A percentile compares a stretch with the other conserved stretches of the same genome.
Evolutionary conservation across 768 basidiomycete genomes (phyloP).

Genomic region (Favolaschia claudopus): DNA sequence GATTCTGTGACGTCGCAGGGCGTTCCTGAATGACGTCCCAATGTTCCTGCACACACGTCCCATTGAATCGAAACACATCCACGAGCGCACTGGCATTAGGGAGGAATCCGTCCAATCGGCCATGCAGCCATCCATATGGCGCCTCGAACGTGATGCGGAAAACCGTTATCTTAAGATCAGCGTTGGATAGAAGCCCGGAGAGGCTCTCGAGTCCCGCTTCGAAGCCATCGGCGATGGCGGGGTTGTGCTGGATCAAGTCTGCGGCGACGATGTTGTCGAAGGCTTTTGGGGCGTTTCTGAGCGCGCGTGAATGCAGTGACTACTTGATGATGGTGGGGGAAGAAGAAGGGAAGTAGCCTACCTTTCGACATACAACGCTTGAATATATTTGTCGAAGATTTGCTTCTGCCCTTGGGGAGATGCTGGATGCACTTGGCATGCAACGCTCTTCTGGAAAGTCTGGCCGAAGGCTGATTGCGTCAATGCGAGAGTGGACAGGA

Average conservation of each 20-base stretch:
- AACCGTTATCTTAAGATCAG: conserved; percentile 4
- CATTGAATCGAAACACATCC: conserved; percentile 16
- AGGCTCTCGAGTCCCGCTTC: conserved; percentile 2
- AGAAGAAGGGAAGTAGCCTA: no score
- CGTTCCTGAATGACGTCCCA: conserved; percentile 15
- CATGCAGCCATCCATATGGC: conserved; percentile 11
- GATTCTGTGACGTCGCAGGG: conserved; percentile 10
- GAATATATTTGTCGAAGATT: no score
- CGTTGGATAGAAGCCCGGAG: conserved; percentile 4
- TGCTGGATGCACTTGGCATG: no score
- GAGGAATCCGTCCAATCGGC: conserved; percentile 7
- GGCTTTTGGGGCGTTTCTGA: no score
- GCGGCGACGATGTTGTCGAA: conserved; percentile 5
- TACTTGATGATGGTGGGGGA: no score
- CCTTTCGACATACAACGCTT: no score
- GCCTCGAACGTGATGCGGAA: conserved; percentile 7
- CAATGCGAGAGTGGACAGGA: no score
- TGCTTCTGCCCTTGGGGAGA: no score
- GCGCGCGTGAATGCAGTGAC: no score
- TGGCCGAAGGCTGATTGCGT: no score
- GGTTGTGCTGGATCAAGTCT: conserved; percentile 13
- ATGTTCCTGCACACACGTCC: conserved; percentile 16
- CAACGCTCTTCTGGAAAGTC: no score
- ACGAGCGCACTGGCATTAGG: conserved; percentile 1
- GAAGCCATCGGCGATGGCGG: conserved; percentile 4